Percentiles rank a stretch among this genome's conserved stretches.
Evolutionary conservation across 768 basidiomycete genomes (phyloP).

Genomic region (Leccinum boreale): DNA sequence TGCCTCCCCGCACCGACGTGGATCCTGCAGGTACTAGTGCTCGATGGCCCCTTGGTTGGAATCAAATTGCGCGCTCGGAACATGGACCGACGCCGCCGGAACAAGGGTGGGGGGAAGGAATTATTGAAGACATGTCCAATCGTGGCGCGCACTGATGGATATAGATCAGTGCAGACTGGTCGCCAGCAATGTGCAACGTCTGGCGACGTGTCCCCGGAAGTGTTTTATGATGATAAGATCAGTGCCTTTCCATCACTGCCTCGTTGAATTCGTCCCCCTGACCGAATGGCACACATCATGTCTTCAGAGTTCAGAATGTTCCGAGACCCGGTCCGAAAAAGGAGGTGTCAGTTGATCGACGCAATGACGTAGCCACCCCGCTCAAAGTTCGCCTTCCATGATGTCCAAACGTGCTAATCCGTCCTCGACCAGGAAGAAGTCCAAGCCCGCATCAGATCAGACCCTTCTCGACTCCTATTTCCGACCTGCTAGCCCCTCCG

Average conservation of each 20-base stretch:
- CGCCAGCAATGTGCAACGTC: neutral
- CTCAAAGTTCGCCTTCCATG: conserved; percentile 11
- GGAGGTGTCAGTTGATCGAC: conserved; percentile 23
- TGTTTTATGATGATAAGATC: neutral
- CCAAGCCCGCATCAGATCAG: conserved; percentile 18
- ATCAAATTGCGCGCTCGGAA: neutral
- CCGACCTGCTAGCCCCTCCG: conserved; percentile 11
- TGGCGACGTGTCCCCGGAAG: neutral
- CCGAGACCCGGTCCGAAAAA: conserved; percentile 17
- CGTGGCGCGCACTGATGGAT: conserved; percentile 14
- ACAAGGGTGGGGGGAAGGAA: conserved; percentile 1
- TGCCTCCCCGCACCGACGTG: conserved; percentile 2
- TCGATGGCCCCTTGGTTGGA: neutral
- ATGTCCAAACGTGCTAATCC: conserved; percentile 18
- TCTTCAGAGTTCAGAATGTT: neutral
- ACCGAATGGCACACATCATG: neutral
- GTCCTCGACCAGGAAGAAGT: conserved; percentile 17
- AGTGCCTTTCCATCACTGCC: conserved; percentile 4
- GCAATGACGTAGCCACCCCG: conserved; percentile 23
- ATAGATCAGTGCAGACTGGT: conserved; percentile 8
- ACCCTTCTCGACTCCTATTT: conserved; percentile 27
- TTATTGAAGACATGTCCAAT: conserved; percentile 3
- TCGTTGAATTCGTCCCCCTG: neutral
- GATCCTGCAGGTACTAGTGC: conserved; percentile 18
- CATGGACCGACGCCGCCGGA: conserved; percentile 17